phyloP scores from a whole-genome alignment of 371 early-diverging fungal species.

The Rhizopus arrhizus region DNA sequence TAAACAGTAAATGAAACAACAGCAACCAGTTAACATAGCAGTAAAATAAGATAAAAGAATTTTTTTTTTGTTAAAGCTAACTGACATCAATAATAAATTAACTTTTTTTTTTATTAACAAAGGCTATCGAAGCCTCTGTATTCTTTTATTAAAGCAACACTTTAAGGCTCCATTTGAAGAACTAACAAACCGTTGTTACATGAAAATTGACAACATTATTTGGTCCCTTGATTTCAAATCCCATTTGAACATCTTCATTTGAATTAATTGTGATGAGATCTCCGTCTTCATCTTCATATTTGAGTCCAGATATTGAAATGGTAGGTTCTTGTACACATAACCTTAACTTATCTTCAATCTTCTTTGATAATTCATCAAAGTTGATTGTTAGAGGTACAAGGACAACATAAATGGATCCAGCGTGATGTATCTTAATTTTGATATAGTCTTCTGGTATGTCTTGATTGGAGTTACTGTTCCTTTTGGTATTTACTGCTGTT shows the following conservation, averaged over 20 bases:
- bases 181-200: constrained; percentile 26
- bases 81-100: too few relatives aligned
- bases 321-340: constrained; percentile 48
- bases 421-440: constrained; percentile 85
- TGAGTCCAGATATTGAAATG: constrained; percentile 61
- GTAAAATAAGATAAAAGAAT: too few relatives aligned
- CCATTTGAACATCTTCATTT: constrained; percentile 88
- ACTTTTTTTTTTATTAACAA: too few relatives aligned
- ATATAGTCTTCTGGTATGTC: constrained; percentile 29
- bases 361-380: constrained; percentile 71
- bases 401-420: constrained; percentile 84
- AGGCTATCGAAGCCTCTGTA: neutral
- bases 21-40: too few relatives aligned
- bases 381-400: constrained; percentile 76
- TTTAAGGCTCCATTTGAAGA: neutral
- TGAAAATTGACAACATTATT: constrained; percentile 46
- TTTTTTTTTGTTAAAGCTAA: too few relatives aligned
- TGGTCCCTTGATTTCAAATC: constrained; percentile 73
- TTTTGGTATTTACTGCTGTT: constrained; percentile 9
- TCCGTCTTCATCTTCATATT: constrained; percentile 92
- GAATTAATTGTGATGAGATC: constrained; percentile 83
- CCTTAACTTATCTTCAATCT: constrained; percentile 84
- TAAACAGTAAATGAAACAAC: too few relatives aligned
- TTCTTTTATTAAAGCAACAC: neutral
- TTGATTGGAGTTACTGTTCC: constrained; percentile 15